Conservation (phyloP, 345 rosid genomes). For the Geranium rotundifolium region DNA sequence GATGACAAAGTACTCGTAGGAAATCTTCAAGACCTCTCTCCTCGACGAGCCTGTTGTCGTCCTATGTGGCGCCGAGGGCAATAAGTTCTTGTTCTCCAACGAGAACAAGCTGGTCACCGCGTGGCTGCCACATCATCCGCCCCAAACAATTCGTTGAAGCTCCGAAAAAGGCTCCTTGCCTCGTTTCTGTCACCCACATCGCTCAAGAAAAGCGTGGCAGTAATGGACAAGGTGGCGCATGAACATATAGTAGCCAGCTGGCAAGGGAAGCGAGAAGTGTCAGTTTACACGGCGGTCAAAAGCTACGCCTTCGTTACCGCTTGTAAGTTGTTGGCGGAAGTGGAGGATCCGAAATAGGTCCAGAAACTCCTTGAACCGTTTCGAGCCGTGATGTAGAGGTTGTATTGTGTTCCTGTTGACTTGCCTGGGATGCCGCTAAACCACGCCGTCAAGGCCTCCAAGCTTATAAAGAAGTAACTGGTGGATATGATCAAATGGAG, state of each 20-base stretch:
- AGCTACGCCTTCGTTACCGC: no score
- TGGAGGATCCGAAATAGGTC: constrained; percentile 5
- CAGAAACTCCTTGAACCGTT: constrained; percentile 1
- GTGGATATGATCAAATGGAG: constrained; percentile 4
- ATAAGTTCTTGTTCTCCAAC: background rate
- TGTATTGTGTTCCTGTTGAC: constrained; percentile 3
- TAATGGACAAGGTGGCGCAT: no score
- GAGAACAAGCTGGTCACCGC: background rate
- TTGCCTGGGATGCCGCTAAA: background rate
- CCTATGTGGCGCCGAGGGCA: background rate
- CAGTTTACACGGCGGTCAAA: no score
- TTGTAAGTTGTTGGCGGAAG: background rate
- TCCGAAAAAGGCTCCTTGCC: background rate
- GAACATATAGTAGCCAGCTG: no score
- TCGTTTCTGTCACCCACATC: background rate
- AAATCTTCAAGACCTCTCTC: background rate
- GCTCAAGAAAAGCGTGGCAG: background rate
- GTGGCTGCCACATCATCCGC: no score
- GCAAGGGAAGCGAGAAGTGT: no score
- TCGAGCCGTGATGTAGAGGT: background rate
- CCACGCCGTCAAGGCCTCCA: constrained; percentile 10
- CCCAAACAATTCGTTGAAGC: no score
- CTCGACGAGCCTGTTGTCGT: background rate
- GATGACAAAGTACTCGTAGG: no score
- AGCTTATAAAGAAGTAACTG: constrained; percentile 6